A percentile compares a stretch with the other conserved stretches of the same genome.
Evolutionary conservation across 2,329 filamentous ascomycete species (phyloP).

Genomic region (Pseudogymnoascus sp.): DNA sequence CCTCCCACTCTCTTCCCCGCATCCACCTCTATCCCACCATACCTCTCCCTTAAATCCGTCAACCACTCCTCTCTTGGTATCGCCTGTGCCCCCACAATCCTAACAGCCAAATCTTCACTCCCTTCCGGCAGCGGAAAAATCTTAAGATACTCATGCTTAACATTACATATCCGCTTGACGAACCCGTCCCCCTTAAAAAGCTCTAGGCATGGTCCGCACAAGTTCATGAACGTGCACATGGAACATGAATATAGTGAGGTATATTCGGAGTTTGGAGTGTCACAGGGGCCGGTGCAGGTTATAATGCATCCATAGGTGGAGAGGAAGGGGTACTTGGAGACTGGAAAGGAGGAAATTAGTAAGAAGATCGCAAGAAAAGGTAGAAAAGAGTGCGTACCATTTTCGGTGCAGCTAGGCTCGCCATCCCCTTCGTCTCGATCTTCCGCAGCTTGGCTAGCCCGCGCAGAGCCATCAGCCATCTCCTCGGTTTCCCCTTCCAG

Average conservation of each 20-base stretch:
- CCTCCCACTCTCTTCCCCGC: background rate
- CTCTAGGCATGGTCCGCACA: background rate
- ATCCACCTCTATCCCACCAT: background rate
- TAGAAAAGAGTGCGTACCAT: background rate
- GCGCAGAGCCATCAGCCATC: background rate
- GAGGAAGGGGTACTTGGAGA: background rate
- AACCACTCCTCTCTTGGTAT: background rate
- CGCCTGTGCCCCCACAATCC: background rate
- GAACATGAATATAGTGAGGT: background rate
- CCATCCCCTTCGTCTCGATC: background rate
- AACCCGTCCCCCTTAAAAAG: background rate
- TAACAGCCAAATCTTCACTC: background rate
- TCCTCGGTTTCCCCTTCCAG: background rate
- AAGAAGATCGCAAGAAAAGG: too few relatives aligned
- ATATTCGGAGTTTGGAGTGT: background rate
- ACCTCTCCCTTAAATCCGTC: background rate
- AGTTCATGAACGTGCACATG: background rate
- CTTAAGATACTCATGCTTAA: background rate
- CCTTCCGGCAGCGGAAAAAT: background rate
- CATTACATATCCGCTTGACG: background rate
- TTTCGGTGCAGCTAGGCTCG: background rate
- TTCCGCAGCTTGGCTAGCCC: background rate
- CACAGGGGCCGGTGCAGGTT: background rate
- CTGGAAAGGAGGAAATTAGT: background rate
- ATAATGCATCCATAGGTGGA: background rate